Base-by-base conservation (phyloP, 1,139 yeast species). In the Kazachstania sp. region DNA sequence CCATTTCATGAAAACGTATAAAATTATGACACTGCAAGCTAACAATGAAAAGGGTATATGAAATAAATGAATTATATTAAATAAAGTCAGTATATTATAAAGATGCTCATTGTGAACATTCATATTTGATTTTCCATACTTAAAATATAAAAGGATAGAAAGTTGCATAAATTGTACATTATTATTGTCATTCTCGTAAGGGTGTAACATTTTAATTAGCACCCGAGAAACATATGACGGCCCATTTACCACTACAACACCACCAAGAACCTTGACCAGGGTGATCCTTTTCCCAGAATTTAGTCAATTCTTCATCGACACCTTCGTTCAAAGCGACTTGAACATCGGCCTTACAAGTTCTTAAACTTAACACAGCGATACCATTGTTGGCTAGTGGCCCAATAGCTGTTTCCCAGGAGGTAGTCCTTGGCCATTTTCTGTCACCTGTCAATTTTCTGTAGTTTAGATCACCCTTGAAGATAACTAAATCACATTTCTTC, bases 321-420 rank as follows among this genome's bases (percentile, higher is more conserved):
- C 96, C 97, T 39, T 74, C 70, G 4, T 76, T 73, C 52, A 92
- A 75, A 2, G 95, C 97, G 45, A 85, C 95, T 47, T 85, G 83
- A n/a, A 90, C 97, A 64, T 94, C 98, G 1, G 97, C 97, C 67
- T 92, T 92, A 66, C 95, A 83, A 3, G 98, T 92, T 71, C 99
- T 79, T 59, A 92, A 73, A 30, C 95, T 77, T 53, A 87, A 70
- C 23, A 86, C 60, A 15, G 79, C 81, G 47, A 92, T 71, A 8
- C 81, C 82, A 47, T 68, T 64, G 1, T 65, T 54, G 0, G 84
- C 83, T 56, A 90, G 73, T 12, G 79, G 77, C 48, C 85, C 86
- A 53, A 90, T 76, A 3, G 96, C 92, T 0, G 69, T 66, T 6
- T 56, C 57, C 68, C 90, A 92, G 1, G 87, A 74, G 0, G 95